phyloP scores from a whole-genome alignment of 164 flowering plant genomes.

The Berberis vulgaris region DNA sequence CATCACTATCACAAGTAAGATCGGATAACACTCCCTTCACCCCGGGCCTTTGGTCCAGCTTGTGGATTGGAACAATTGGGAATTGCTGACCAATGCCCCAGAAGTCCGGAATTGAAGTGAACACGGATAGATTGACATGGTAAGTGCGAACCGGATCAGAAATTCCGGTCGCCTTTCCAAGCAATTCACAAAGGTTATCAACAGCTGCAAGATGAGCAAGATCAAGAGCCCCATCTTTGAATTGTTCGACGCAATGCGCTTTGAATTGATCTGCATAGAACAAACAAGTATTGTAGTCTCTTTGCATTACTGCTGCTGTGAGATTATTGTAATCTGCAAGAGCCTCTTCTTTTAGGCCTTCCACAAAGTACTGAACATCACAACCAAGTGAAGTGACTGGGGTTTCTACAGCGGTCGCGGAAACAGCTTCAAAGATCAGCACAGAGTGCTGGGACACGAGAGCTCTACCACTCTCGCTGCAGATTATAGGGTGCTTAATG shows the following conservation, averaged over 20 bases:
- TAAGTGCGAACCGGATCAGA: constrained; percentile 54
- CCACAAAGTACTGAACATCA: constrained; percentile 28
- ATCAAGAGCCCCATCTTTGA: constrained; percentile 71
- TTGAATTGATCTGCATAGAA: constrained; percentile 67
- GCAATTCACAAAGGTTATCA: constrained; percentile 66
- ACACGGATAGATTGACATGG: constrained; percentile 84
- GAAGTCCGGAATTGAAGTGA: constrained; percentile 91
- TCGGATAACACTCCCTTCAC: constrained; percentile 76
- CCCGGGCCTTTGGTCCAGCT: constrained; percentile 61
- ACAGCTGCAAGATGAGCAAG: constrained; percentile 83
- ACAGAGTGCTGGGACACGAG: constrained; percentile 94
- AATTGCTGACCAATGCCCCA: constrained; percentile 94
- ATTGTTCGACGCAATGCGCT: constrained; percentile 72
- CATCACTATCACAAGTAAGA: constrained; percentile 97
- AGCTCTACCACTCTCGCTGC: constrained; percentile 97
- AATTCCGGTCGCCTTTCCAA: constrained; percentile 43
- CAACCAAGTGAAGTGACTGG: constrained; percentile 19
- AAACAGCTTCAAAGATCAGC: constrained; percentile 77
- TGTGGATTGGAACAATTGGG: constrained; percentile 88
- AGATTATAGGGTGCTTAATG: constrained; percentile 74
- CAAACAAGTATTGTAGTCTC: constrained; percentile 57
- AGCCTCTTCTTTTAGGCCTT: constrained; percentile 53
- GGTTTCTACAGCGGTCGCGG: constrained; percentile 23
- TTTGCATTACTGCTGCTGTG: constrained; percentile 37
- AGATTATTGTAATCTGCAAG: constrained; percentile 48